Percentiles rank a stretch among this genome's conserved stretches.
phyloP scores from a whole-genome alignment of 257 asterid genomes.

The Fraxinus cuspidata region DNA sequence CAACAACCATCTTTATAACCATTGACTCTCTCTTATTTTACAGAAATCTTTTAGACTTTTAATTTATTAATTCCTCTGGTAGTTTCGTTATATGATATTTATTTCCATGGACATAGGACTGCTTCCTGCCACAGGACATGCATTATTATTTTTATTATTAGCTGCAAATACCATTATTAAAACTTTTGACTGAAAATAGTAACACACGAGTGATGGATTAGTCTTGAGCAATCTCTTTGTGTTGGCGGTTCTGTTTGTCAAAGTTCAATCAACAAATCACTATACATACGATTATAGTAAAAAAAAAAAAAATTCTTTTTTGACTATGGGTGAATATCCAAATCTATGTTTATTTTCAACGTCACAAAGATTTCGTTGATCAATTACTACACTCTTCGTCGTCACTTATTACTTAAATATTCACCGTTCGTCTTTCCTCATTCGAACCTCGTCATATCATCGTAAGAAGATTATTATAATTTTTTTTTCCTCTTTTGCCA shows the following conservation, averaged over 20 bases:
- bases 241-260: conserved; percentile 7
- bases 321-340: not conserved
- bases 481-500: no score
- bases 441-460: no score
- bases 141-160: conserved; percentile 6
- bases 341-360: not conserved
- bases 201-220: not conserved
- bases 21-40: not conserved
- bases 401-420: not conserved
- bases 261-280: not conserved
- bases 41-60: not conserved
- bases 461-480: no score
- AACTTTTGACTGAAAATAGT: not conserved
- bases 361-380: not conserved
- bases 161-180: not conserved
- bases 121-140: conserved; percentile 14
- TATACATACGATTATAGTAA: conserved; percentile 6
- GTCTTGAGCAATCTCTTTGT: not conserved
- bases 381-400: not conserved
- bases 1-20: not conserved
- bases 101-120: not conserved
- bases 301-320: no score
- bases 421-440: no score
- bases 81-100: not conserved
- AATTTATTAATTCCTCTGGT: not conserved